Evolutionary conservation across 768 basidiomycete genomes (phyloP).

Genomic region (Agrocybe pediades): DNA sequence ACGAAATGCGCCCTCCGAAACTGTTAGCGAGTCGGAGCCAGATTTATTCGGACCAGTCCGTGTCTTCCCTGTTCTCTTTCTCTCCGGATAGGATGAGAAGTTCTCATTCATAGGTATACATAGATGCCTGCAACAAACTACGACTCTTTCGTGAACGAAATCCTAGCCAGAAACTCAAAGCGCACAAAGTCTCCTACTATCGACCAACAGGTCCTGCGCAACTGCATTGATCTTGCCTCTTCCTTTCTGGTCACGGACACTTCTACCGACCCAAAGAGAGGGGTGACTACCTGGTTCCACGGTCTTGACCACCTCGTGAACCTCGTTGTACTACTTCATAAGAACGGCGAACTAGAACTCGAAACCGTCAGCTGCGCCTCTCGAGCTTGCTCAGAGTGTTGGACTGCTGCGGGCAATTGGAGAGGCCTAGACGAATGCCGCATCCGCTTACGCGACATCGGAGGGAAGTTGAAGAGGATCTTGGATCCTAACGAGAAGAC

Average conservation of each 20-base stretch:
- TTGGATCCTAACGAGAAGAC: slow-evolving; percentile 59
- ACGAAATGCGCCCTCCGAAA: not conserved
- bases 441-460: slow-evolving; percentile 62
- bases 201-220: slow-evolving; percentile 63
- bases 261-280: slow-evolving; percentile 59
- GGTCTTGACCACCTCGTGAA: slow-evolving; percentile 75
- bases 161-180: slow-evolving; percentile 40
- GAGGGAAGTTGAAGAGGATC: slow-evolving; percentile 57
- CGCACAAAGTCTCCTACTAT: slow-evolving; percentile 33
- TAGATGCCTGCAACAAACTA: slow-evolving; percentile 58
- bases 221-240: slow-evolving; percentile 69
- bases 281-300: slow-evolving; percentile 61
- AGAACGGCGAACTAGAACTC: slow-evolving; percentile 67
- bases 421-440: slow-evolving; percentile 64
- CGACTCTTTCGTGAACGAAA: slow-evolving; percentile 55
- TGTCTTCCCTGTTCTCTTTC: not conserved
- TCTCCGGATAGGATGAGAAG: slow-evolving; percentile 1
- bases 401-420: slow-evolving; percentile 73
- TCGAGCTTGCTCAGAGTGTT: slow-evolving; percentile 77
- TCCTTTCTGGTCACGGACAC: slow-evolving; percentile 81
- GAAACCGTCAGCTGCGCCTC: slow-evolving; percentile 75
- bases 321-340: slow-evolving; percentile 70
- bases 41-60: slow-evolving; percentile 21
- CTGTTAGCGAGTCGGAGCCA: too few species aligned
- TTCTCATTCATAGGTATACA: slow-evolving; percentile 1